These are phyloP conservation scores for Colletotrichum eleusines DNA, from an alignment of 2,329 filamentous ascomycete genomes.

Conservation along the genomic window DNA sequence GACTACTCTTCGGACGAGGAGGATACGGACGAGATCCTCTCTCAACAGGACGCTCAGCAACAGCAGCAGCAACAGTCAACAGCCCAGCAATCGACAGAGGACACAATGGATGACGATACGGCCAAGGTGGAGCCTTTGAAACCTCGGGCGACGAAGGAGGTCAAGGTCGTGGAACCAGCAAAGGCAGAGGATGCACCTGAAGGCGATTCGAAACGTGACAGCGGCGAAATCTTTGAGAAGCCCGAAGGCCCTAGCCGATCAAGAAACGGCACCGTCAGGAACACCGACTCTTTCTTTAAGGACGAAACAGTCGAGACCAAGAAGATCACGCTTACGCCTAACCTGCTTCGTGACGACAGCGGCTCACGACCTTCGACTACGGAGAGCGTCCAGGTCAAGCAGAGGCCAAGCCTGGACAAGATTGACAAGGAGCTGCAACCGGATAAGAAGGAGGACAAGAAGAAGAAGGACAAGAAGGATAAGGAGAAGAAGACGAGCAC, in stretches of 20 bases:
- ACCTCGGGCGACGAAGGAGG: conserved; percentile 58
- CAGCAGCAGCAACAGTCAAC: conserved; percentile 47
- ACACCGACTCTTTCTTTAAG: conserved; percentile 97
- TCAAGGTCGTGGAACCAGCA: conserved; percentile 50
- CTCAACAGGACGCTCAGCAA: conserved; percentile 48
- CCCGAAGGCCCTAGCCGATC: conserved; percentile 70
- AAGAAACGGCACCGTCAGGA: conserved; percentile 87
- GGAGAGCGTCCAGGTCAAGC: conserved; percentile 68
- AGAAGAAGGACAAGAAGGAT: conserved; percentile 78
- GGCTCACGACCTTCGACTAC: conserved; percentile 62
- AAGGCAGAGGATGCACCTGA: conserved; percentile 51
- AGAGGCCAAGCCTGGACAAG: conserved; percentile 78
- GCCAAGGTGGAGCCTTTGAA: conserved; percentile 69
- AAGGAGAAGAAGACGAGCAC: conserved; percentile 73
- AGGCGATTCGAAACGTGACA: conserved; percentile 60
- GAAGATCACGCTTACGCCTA: conserved; percentile 96
- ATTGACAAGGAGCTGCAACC: conserved; percentile 69
- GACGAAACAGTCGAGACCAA: conserved; percentile 95
- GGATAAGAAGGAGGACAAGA: conserved; percentile 81
- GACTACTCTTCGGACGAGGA: conserved; percentile 89
- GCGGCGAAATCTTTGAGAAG: conserved; percentile 76
- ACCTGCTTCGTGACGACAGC: conserved; percentile 86
- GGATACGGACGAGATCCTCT: conserved; percentile 61
- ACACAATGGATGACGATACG: conserved; percentile 60
- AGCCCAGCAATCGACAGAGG: conserved; percentile 48